phyloP scores from a whole-genome alignment of 2,329 filamentous ascomycete species.

The Rugonectria rugulosa region DNA sequence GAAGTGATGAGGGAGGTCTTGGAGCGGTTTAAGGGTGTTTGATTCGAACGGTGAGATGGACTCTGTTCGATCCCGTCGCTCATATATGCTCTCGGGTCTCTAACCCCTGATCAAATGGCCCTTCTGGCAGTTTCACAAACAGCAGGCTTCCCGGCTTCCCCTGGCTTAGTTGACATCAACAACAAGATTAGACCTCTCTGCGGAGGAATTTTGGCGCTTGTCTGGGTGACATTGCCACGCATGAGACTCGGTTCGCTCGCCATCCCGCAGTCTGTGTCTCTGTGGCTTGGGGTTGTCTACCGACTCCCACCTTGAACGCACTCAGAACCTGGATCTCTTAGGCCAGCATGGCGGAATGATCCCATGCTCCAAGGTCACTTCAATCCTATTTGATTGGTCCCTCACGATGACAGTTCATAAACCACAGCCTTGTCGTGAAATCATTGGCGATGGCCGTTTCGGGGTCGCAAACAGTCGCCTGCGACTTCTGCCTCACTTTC shows the following conservation, averaged over 20 bases:
- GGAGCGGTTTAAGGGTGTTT: background rate
- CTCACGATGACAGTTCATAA: too few relatives aligned
- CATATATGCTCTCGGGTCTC: conserved; percentile 10
- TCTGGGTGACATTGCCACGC: conserved; percentile 8
- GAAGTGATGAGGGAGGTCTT: background rate
- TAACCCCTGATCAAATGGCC: too few relatives aligned
- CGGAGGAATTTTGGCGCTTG: background rate
- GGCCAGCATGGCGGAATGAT: background rate
- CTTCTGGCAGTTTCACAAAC: conserved; percentile 10
- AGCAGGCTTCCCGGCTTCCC: background rate
- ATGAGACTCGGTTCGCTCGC: background rate
- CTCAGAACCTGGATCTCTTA: background rate
- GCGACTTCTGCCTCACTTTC: too few relatives aligned
- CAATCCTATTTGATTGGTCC: too few relatives aligned
- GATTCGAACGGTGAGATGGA: background rate
- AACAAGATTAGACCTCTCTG: background rate
- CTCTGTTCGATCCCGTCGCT: too few relatives aligned
- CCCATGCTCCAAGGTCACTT: too few relatives aligned
- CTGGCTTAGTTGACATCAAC: background rate
- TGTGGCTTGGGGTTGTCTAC: background rate
- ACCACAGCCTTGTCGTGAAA: too few relatives aligned
- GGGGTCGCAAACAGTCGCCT: too few relatives aligned
- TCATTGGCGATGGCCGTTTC: too few relatives aligned
- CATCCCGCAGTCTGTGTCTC: background rate
- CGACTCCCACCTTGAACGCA: too few relatives aligned